Evolutionary conservation across 1,139 yeast genomes (phyloP).

Genomic region (Suhomyces bokatorum): DNA sequence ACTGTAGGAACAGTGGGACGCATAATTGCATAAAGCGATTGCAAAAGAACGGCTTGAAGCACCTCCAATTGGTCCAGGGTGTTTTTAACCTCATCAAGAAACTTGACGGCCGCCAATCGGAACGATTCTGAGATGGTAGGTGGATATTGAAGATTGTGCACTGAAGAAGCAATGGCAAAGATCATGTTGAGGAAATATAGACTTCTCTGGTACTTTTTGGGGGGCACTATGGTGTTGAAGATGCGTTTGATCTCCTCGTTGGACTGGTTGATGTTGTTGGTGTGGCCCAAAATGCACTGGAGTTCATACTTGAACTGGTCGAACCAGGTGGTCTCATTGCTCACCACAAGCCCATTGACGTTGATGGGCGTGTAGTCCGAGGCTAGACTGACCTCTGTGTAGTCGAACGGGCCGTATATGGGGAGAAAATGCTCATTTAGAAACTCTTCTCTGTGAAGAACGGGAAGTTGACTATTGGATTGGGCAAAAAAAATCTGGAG

Average conservation of each 20-base stretch:
- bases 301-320: conserved; percentile 34
- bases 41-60: conserved; percentile 67
- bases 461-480: conserved; percentile 78
- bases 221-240: conserved; percentile 46
- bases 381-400: conserved; percentile 54
- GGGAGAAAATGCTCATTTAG: conserved; percentile 68
- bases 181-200: conserved; percentile 70
- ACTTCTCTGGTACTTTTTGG: conserved; percentile 41
- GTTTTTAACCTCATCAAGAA: conserved; percentile 57
- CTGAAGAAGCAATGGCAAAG: conserved; percentile 80
- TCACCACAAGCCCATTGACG: conserved; percentile 8
- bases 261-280: conserved; percentile 1
- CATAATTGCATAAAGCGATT: conserved; percentile 72
- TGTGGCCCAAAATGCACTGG: conserved; percentile 20
- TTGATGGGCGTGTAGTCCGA: conserved; percentile 59
- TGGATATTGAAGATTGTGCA: conserved; percentile 69
- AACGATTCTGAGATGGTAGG: conserved; percentile 70
- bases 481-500: conserved; percentile 73
- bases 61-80: conserved; percentile 66
- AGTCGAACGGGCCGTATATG: conserved; percentile 68
- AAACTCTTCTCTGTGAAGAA: conserved; percentile 78
- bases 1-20: conserved; percentile 82
- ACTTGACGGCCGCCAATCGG: conserved; percentile 62
- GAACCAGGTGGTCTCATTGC: conserved; percentile 49
- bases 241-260: conserved; percentile 22